phyloP scores from a whole-genome alignment of 2,329 filamentous ascomycete species.

The Fusarium sp. region DNA sequence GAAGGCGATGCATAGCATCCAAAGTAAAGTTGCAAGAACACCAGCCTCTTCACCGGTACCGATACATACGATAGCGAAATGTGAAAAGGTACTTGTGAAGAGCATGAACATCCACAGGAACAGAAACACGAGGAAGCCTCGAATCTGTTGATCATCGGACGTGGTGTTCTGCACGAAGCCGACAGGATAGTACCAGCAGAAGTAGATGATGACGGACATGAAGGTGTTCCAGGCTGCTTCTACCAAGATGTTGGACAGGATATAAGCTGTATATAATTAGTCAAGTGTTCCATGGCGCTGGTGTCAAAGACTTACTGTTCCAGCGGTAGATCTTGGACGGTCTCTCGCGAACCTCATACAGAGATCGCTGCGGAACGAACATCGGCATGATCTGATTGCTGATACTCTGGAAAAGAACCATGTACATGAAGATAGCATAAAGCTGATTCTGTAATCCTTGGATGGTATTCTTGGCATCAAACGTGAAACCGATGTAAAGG shows the following conservation, averaged over 20 bases:
- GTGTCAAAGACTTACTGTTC: conserved; percentile 31
- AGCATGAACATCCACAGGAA: conserved; percentile 44
- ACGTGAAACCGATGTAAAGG: conserved; percentile 75
- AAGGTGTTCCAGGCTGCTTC: conserved; percentile 42
- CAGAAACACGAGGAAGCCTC: conserved; percentile 43
- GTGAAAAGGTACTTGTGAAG: conserved; percentile 44
- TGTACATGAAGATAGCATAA: conserved; percentile 75
- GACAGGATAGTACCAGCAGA: conserved; percentile 46
- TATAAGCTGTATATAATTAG: conserved; percentile 26
- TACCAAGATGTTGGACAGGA: conserved; percentile 42
- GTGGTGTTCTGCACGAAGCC: conserved; percentile 45
- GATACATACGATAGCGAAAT: conserved; percentile 41
- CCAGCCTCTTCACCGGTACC: conserved; percentile 40
- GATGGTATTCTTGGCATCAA: conserved; percentile 64
- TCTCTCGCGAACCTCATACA: conserved; percentile 76
- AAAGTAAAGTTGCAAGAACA: conserved; percentile 54
- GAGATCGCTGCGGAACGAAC: conserved; percentile 72
- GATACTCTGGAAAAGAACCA: conserved; percentile 71
- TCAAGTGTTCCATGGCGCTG: accelerated
- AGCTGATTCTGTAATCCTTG: conserved; percentile 76
- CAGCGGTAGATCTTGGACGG: conserved; percentile 70
- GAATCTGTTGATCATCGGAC: conserved; percentile 30
- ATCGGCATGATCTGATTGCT: conserved; percentile 76
- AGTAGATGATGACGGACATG: conserved; percentile 42
- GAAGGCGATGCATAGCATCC: conserved; percentile 44